Evolutionary conservation across 768 basidiomycete species (phyloP).

Genomic region (Termitomyces sp.): DNA sequence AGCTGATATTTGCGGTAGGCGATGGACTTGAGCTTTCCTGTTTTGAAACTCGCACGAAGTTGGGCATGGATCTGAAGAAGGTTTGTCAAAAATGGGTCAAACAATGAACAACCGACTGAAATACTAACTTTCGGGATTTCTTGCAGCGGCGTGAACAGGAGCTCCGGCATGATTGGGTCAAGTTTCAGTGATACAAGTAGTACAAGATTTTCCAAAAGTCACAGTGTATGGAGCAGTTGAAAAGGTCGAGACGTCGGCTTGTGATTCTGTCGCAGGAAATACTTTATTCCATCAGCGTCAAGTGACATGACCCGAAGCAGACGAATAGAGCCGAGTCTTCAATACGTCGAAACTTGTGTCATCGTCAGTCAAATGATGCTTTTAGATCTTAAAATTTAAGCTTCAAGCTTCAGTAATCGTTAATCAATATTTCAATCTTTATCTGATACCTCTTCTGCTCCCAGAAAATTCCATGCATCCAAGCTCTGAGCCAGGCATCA

Average conservation of each 20-base stretch:
- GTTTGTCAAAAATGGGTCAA: neutral
- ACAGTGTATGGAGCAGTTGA: neutral
- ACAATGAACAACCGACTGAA: neutral
- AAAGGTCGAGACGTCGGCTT: neutral
- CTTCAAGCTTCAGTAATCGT: too few species aligned
- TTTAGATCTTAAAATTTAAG: too few species aligned
- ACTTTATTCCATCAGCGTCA: neutral
- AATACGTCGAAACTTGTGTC: neutral
- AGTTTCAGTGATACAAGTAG: neutral
- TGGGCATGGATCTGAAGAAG: conserved; percentile 45
- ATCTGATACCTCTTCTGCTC: neutral
- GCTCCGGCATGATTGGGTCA: conserved; percentile 19
- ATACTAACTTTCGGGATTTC: conserved; percentile 43
- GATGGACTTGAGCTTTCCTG: conserved; percentile 62
- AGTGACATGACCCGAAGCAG: neutral
- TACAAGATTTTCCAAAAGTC: neutral
- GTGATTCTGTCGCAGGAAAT: neutral
- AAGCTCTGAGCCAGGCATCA: conserved; percentile 62
- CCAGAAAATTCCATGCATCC: conserved; percentile 15
- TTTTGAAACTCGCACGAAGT: conserved; percentile 51
- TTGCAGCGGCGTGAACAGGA: conserved; percentile 43
- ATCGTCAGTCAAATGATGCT: too few species aligned
- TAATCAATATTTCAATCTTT: too few species aligned
- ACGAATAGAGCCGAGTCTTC: neutral
- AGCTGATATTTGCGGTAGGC: conserved; percentile 72